Evolutionary conservation across 2,329 filamentous ascomycete species (phyloP).

Genomic region (Ambrosiella cleistominuta): DNA sequence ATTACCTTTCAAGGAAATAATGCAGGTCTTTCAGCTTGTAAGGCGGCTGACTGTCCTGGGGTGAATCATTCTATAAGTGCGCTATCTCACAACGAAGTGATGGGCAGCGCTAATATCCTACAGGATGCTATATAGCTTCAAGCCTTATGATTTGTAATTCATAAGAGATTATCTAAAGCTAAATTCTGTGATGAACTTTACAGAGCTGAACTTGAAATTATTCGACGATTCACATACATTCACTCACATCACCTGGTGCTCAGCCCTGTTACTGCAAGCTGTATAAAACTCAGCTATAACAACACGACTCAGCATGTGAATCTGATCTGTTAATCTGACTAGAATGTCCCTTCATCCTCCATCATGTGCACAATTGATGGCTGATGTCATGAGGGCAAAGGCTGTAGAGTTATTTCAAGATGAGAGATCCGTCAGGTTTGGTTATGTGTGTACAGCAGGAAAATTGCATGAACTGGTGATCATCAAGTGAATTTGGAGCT

Average conservation of each 20-base stretch:
- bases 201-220: background rate
- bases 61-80: background rate
- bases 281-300: background rate
- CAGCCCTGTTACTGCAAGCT: background rate
- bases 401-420: background rate
- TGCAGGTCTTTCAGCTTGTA: background rate
- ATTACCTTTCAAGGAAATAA: background rate
- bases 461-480: background rate
- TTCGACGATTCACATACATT: background rate
- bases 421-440: background rate
- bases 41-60: background rate
- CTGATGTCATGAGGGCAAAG: background rate
- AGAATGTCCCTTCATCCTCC: background rate
- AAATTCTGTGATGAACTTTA: background rate
- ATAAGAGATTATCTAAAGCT: background rate
- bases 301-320: too few species aligned
- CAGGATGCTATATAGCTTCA: background rate
- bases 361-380: background rate
- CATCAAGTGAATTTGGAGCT: background rate
- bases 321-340: background rate
- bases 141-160: background rate
- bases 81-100: background rate
- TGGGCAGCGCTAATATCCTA: background rate
- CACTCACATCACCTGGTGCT: background rate
- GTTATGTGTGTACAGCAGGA: background rate